Evolutionary conservation across 805 yeast species (phyloP), one percentile per base, ranked within the genome.

Genomic region (Saturnispora bothae): DNA sequence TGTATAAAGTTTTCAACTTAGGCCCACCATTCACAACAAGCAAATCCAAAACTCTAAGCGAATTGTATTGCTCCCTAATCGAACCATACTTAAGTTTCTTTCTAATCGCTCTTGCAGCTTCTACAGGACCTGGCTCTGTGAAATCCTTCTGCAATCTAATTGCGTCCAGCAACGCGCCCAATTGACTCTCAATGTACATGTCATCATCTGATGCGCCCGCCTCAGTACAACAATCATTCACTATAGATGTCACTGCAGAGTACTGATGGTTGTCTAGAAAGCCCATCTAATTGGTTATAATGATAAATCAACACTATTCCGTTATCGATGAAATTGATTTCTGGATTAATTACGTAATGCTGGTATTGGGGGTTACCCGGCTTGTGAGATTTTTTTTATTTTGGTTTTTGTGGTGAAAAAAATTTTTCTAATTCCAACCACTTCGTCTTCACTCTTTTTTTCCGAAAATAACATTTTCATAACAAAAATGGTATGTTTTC

Each of bases 61-160:
- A 82, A 33, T 83, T 71, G 38, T 70, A 49, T 54, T 83, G 94
- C 46, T 79, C 80, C 15, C 63, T 59, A 4, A 59, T 53, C 2
- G 66, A 52, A n/a, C 96, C 97, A 53, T 89, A 82, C 60, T 94
- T 92, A 53, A 92, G 62, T 51, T 78, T 76, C 65, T 92, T 92
- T 36, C 98, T 70, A 17, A 92, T 62, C 1, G 95, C 94, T 31
- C 97, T 67, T 0, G 96, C 96, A 2, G 94, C 89, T 56, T 92
- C 99, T 25, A 66, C 57, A 35, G 78, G 64, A 5, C 78, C 69
- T 1, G 57, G 53, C 36, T 54, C 59, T 14, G 36, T 15, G 12
- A 30, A 31, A 30, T 48, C 48, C 13, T 39, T 45, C 38, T 65
- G 64, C 20, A 64, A 47, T 34, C 54, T 57, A 38, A 73, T 68